A percentile compares a stretch with the other conserved stretches of the same genome.
phyloP scores from a whole-genome alignment of 371 early-diverging fungal species.

The Mucor ambiguus region DNA sequence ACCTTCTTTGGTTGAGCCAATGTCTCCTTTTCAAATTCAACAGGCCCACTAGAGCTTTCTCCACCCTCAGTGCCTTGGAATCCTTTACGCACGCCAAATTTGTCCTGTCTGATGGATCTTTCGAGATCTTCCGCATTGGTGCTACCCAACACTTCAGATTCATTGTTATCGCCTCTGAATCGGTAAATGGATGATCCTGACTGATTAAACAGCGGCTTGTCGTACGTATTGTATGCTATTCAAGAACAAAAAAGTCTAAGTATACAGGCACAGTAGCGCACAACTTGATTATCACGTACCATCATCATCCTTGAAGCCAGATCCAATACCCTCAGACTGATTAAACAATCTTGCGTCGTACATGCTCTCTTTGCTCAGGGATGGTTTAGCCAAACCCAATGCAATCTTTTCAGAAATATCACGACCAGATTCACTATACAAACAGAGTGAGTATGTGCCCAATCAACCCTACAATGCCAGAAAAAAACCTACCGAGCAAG shows the following conservation, averaged over 20 bases:
- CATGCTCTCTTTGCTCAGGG: slow-evolving; percentile 85
- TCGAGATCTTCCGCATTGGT: slow-evolving; percentile 74
- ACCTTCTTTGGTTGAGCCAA: slow-evolving; percentile 25
- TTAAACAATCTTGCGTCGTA: slow-evolving; percentile 95
- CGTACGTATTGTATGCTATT: slow-evolving; percentile 79
- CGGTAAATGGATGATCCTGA: slow-evolving; percentile 79
- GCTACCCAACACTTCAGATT: slow-evolving; percentile 70
- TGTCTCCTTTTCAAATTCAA: slow-evolving; percentile 88
- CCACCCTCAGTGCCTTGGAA: slow-evolving; percentile 71
- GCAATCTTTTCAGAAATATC: slow-evolving; percentile 99
- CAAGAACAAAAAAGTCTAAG: neutral
- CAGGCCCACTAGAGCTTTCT: slow-evolving; percentile 74
- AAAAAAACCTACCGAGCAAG: slow-evolving; percentile 59
- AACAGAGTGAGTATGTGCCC: neutral
- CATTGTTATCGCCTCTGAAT: slow-evolving; percentile 68
- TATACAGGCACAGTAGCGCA: neutral
- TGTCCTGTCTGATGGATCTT: slow-evolving; percentile 67
- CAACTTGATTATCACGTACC: slow-evolving; percentile 30
- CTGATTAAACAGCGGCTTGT: slow-evolving; percentile 88
- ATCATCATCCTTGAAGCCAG: slow-evolving; percentile 90
- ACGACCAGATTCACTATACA: slow-evolving; percentile 67
- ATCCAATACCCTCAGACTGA: slow-evolving; percentile 81
- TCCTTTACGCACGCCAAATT: slow-evolving; percentile 67
- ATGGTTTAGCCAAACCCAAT: slow-evolving; percentile 92
- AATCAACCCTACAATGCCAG: neutral